A percentile compares a stretch with the other conserved stretches of the same genome.
Evolutionary conservation across 306 rosid genomes (phyloP).

Genomic region (Geum urbanum): DNA sequence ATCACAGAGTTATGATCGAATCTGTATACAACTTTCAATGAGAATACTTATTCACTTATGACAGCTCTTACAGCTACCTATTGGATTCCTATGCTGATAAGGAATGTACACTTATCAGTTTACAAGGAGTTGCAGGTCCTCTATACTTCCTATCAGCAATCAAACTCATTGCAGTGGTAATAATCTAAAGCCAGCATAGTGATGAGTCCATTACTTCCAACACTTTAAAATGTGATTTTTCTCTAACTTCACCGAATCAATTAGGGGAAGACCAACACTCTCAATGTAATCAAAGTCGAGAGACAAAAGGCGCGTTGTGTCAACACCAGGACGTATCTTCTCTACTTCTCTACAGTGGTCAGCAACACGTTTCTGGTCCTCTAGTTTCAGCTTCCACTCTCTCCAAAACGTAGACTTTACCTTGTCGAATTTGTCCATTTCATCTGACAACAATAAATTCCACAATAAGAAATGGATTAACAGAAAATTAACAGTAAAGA

Average conservation of each 20-base stretch:
- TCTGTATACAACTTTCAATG: too few species aligned
- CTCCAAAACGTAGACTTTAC: conserved; percentile 94
- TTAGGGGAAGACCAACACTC: conserved; percentile 60
- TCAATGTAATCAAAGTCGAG: conserved; percentile 66
- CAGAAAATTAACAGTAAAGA: not conserved
- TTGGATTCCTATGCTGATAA: too few species aligned
- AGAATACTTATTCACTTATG: too few species aligned
- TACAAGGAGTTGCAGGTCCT: too few species aligned
- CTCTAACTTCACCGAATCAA: conserved; percentile 71
- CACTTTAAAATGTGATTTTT: conserved; percentile 73
- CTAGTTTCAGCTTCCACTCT: conserved; percentile 90
- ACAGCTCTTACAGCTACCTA: too few species aligned
- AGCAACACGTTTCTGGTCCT: conserved; percentile 74
- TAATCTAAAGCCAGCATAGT: too few species aligned
- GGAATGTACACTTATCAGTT: too few species aligned
- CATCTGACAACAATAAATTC: conserved; percentile 45
- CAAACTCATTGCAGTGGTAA: too few species aligned
- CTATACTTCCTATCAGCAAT: too few species aligned
- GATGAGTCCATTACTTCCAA: too few species aligned
- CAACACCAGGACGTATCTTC: conserved; percentile 84
- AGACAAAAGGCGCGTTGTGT: conserved; percentile 77
- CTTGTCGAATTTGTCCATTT: conserved; percentile 61
- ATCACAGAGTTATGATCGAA: too few species aligned
- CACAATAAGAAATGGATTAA: conserved; percentile 6
- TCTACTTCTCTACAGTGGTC: conserved; percentile 78